Evolutionary conservation across 345 rosid species (phyloP).

Genomic region (Balakata baccata): DNA sequence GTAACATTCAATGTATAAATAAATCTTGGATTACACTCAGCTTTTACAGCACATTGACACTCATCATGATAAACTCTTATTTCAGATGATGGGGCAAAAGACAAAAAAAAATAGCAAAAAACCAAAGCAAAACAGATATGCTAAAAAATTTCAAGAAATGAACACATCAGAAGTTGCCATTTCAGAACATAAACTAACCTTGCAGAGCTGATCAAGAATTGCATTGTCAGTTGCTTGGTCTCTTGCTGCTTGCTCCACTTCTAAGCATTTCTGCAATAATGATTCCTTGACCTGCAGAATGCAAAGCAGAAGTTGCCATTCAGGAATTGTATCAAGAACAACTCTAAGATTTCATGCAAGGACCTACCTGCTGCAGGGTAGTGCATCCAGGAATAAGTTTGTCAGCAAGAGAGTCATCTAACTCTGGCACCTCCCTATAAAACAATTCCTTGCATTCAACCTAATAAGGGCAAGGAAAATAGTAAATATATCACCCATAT

Average conservation of each 20-base stretch:
- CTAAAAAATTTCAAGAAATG: neutral
- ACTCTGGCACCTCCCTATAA: slow-evolving; percentile 69
- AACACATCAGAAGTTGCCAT: slow-evolving; percentile 12
- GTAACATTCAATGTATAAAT: no score
- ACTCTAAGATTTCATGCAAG: slow-evolving; percentile 3
- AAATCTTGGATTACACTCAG: neutral
- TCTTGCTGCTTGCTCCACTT: slow-evolving; percentile 70
- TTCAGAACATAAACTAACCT: slow-evolving; percentile 39
- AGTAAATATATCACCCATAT: neutral
- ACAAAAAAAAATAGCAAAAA: neutral
- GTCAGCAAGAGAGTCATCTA: slow-evolving; percentile 80
- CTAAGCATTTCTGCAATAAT: slow-evolving; percentile 63
- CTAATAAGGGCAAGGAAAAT: slow-evolving; percentile 30
- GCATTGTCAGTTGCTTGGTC: slow-evolving; percentile 96
- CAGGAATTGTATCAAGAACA: neutral
- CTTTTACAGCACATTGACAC: neutral
- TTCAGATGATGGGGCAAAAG: neutral
- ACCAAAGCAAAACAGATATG: neutral
- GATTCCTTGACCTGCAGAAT: slow-evolving; percentile 68
- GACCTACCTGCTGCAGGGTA: slow-evolving; percentile 61
- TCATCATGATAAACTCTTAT: neutral
- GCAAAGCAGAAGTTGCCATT: slow-evolving; percentile 7
- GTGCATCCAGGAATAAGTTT: slow-evolving; percentile 82
- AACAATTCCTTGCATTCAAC: slow-evolving; percentile 85
- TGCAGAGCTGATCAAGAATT: slow-evolving; percentile 75